Evolutionary conservation across 148 eudicot genomes (phyloP).

Genomic region (Nepenthes gracilis): DNA sequence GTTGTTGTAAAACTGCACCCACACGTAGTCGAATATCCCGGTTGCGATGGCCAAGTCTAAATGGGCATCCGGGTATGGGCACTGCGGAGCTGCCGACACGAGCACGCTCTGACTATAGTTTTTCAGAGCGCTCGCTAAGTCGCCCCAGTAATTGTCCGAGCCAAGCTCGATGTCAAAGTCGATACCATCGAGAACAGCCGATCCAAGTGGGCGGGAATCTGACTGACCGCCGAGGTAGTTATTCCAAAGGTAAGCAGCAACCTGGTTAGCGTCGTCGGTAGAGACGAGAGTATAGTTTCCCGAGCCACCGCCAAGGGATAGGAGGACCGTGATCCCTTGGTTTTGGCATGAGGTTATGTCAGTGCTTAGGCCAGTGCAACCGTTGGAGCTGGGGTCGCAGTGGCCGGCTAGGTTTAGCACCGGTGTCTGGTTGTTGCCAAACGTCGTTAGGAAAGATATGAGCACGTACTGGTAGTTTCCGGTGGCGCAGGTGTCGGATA

Average conservation of each 20-base stretch:
- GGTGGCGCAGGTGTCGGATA: slow-evolving; percentile 40
- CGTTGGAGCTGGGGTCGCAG: slow-evolving; percentile 32
- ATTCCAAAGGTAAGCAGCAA: slow-evolving; percentile 36
- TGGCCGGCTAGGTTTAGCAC: slow-evolving; percentile 68
- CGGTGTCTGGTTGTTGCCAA: slow-evolving; percentile 52
- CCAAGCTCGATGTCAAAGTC: slow-evolving; percentile 40
- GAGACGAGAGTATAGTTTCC: slow-evolving; percentile 24
- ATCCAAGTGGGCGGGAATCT: slow-evolving; percentile 21
- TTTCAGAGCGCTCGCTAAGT: slow-evolving; percentile 22
- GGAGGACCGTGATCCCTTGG: slow-evolving; percentile 14
- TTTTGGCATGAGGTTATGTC: slow-evolving; percentile 16
- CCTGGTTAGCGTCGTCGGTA: slow-evolving; percentile 19
- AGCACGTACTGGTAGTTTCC: slow-evolving; percentile 40
- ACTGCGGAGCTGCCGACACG: slow-evolving; percentile 27
- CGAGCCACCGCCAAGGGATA: slow-evolving; percentile 21
- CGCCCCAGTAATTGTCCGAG: slow-evolving; percentile 18
- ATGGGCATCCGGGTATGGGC: slow-evolving; percentile 3
- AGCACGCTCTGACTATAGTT: slow-evolving; percentile 13
- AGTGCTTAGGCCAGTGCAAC: slow-evolving; percentile 12
- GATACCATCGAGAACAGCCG: slow-evolving; percentile 34
- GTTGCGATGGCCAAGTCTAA: not conserved
- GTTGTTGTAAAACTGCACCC: slow-evolving; percentile 11
- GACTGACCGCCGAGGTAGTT: slow-evolving; percentile 33
- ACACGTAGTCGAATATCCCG: slow-evolving; percentile 2
- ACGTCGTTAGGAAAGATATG: slow-evolving; percentile 44